These are phyloP conservation scores for Tylopilus rubrobrunneus DNA, from an alignment of 768 basidiomycete species.

Conservation along the genomic window DNA sequence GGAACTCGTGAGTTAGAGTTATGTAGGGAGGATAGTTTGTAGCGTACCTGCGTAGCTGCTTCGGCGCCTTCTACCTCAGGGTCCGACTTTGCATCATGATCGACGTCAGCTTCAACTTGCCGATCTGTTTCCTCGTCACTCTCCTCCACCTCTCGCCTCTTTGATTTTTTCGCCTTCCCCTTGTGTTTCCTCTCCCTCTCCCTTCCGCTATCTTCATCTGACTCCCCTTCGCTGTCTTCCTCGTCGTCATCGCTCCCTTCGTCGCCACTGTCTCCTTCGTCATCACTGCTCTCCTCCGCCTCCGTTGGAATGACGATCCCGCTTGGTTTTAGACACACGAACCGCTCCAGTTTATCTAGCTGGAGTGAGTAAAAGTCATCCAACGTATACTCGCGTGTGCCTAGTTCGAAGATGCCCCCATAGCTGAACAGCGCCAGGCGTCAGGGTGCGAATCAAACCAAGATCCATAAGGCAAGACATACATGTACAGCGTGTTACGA, in stretches of 20 bases:
- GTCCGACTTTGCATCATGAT: neutral
- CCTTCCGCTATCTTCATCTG: conserved; percentile 11
- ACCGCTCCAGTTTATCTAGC: conserved; percentile 82
- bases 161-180: conserved; percentile 5
- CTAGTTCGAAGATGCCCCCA: conserved; percentile 84
- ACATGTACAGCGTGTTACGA: conserved; percentile 85
- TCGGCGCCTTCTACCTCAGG: conserved; percentile 3
- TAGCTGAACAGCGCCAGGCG: conserved; percentile 45
- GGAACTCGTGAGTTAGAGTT: neutral
- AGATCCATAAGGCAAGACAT: conserved; percentile 20
- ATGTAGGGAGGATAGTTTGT: too few species aligned
- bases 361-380: conserved; percentile 83
- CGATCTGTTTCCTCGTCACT: conserved; percentile 28
- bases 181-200: neutral
- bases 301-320: conserved; percentile 58
- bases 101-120: neutral
- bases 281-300: conserved; percentile 58
- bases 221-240: conserved; percentile 21
- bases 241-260: conserved; percentile 55
- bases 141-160: conserved; percentile 18
- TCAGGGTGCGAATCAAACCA: neutral
- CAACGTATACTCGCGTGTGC: conserved; percentile 80
- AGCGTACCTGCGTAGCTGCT: conserved; percentile 11
- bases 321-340: conserved; percentile 66
- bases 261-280: conserved; percentile 56